phyloP scores from a whole-genome alignment of 2,329 filamentous ascomycete species.

The Penicillium rolfsii region DNA sequence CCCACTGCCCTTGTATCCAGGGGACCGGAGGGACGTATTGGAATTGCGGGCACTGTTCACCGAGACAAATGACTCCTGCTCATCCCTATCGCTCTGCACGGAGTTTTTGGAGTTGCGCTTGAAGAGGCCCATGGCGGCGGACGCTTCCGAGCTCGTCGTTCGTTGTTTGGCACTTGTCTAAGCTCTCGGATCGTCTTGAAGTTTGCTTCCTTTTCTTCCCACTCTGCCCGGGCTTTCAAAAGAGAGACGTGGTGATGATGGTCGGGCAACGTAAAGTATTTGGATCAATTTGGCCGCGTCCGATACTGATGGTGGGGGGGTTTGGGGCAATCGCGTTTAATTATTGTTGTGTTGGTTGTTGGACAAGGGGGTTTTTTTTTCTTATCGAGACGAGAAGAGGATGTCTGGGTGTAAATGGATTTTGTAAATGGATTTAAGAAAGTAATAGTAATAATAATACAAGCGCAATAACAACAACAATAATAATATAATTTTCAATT shows the following conservation, averaged over 20 bases:
- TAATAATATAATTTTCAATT: neutral
- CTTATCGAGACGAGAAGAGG: neutral
- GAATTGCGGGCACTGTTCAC: slow-evolving; percentile 50
- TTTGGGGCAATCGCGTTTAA: neutral
- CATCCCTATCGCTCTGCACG: slow-evolving; percentile 43
- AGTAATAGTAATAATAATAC: neutral
- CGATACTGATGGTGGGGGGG: neutral
- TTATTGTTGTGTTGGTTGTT: neutral
- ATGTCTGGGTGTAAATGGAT: neutral
- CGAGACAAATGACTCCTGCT: slow-evolving; percentile 44
- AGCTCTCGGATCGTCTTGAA: neutral
- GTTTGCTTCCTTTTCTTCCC: neutral
- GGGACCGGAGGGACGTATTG: slow-evolving; percentile 55
- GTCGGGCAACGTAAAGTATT: neutral
- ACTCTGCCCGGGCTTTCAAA: neutral
- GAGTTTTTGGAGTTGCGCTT: slow-evolving; percentile 51
- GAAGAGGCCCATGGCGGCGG: slow-evolving; percentile 48
- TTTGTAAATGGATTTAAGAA: neutral
- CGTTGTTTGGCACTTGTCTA: neutral
- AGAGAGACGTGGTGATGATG: neutral
- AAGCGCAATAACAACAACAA: neutral
- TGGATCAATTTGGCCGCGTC: neutral
- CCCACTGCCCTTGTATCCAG: slow-evolving; percentile 52
- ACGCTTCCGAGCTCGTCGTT: slow-evolving; percentile 1
- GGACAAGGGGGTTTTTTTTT: neutral